Conservation (phyloP, 345 rosid genomes). For the Populus deltoides region DNA sequence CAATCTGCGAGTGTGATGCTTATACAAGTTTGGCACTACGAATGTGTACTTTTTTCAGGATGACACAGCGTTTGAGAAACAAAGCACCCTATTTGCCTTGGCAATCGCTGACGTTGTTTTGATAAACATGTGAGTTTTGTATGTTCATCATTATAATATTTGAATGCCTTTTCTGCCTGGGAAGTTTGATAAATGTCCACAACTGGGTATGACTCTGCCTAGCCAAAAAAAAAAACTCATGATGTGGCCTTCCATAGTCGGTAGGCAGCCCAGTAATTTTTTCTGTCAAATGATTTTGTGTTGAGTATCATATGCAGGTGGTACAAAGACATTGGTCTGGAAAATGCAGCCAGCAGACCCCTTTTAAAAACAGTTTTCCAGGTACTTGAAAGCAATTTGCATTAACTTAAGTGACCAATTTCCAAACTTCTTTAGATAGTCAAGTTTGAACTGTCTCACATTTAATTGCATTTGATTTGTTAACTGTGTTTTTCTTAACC, state of each 20-base stretch:
- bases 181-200: too few species aligned
- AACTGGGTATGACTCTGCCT: too few species aligned
- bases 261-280: background rate
- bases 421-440: too few species aligned
- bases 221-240: too few species aligned
- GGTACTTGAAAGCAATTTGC: slow-evolving; percentile 8
- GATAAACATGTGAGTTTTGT: slow-evolving; percentile 59
- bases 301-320: slow-evolving; percentile 48
- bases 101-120: slow-evolving; percentile 75
- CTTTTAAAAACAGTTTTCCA: slow-evolving; percentile 36
- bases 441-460: too few species aligned
- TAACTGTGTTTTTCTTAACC: too few species aligned
- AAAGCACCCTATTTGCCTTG: slow-evolving; percentile 43
- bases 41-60: slow-evolving; percentile 43
- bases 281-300: background rate
- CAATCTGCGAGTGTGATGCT: too few species aligned
- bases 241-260: background rate
- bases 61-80: slow-evolving; percentile 50
- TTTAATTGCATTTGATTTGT: too few species aligned
- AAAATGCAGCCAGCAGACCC: slow-evolving; percentile 39
- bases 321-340: slow-evolving; percentile 56
- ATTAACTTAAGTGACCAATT: too few species aligned
- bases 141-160: too few species aligned
- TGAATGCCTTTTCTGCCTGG: too few species aligned
- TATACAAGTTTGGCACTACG: too few species aligned